Evolutionary conservation across 768 basidiomycete genomes (phyloP), one percentile per base, ranked within the genome.

Genomic region (Hericium alpestre): DNA sequence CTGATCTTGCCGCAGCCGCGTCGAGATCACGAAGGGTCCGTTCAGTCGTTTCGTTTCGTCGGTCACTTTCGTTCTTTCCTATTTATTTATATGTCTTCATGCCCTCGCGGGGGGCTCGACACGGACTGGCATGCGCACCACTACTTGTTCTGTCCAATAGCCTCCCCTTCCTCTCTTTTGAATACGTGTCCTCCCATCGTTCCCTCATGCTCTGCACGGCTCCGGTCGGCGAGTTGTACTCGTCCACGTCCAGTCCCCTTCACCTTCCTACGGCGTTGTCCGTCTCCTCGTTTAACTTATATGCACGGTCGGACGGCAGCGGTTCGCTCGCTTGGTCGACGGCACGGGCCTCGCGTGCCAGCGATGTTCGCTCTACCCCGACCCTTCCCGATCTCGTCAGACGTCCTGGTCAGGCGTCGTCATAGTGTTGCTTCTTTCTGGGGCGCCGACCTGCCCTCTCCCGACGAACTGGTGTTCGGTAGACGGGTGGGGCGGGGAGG

Each of bases 1-100:
- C 55, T 62, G 53, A 62, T 41, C 16, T 53, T 46, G 32, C 25
- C 51, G 46, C 37, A 8, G 8, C 41, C 41, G 16, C 41, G 41
- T n/a, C 41, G 11, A 46, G n/a, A 9, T n/a, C 15, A 32, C 32
- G 32, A 32, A 32, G 32, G 32, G 32, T 32, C 32, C 32, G 32
- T 32, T 32, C 32, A 32, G 32, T 32, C 32, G 32, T 46, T 46
- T n/a, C 43, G 16, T 46, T 46, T 20, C 12, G 20, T 46, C 11
- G 43, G 20, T 46, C 43, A n/a, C 16, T 46, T 18, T 46, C 43
- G 16, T 46, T 46, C 43, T 7, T 46, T 46, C 43, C n/a, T 46
- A 46, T 46, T 46, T 46, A 46, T 46, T 46, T 46, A 46, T 46
- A 46, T 46, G 43, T 46, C 43, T 46, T 46, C n/a, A 46, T 5